Evolutionary conservation across 345 rosid genomes (phyloP), one percentile per base, ranked within the genome.

Genomic region (Populus alba): DNA sequence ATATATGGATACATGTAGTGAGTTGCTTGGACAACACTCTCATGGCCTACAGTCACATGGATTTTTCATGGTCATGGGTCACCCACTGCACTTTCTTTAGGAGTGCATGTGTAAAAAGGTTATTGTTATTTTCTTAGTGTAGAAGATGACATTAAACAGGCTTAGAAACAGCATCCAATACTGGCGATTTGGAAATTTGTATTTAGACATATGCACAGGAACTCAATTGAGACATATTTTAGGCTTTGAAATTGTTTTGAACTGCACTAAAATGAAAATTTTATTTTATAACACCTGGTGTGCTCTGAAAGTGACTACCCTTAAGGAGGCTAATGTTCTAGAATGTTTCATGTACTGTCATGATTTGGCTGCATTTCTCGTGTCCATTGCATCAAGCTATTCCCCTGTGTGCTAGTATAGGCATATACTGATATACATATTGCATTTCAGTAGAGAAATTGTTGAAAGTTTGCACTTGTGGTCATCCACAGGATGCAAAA

Each of bases 401-500:
- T 68, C 43, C 18, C 2, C 38, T 62, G 62, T 37, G 8, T 22
- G 11, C 72, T 80, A 25, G 25, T 10, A 37, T 25, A 13, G 18
- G 68, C 61, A 63, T 51, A 51, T 63, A 71, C 63, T 66, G 37
- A 61, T 61, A 12, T 20, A 22, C 66, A 69, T 33, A 57, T 55
- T 74, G 33, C 63, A 71, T 75, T 22, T 51, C 49, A 68, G 31
- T 76, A 49, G 72, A 77, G 79, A 74, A 66, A 70, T 72, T 41
- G 71, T 77, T 86, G 66, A 85, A 75, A 74, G 71, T 68, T 72
- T 84, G 65, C 71, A 35, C 72, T 77, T 70, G 80, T 65, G 55
- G 70, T 81, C 72, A 83, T 85, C 47, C 77, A 51, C 83, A 89
- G 93, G 91, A 85, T 57, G 85, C 71, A 59, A 85, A 81, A 79